Conservation (phyloP, 495 filamentous ascomycete genomes). For the Glonium stellatum region DNA sequence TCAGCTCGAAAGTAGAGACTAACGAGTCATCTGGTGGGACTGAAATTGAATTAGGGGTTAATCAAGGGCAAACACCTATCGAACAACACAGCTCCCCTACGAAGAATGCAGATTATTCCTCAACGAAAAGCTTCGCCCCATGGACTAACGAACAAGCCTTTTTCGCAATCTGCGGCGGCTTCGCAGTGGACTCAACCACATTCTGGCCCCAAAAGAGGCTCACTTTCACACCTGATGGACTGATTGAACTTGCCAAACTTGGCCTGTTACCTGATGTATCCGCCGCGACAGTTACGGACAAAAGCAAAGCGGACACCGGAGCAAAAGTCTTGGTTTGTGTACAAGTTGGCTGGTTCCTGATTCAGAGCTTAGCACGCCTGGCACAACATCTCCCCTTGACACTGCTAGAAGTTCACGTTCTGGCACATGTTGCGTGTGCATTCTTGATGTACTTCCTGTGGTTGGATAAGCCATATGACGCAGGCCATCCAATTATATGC, state of each 20-base stretch:
- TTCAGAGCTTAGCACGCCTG: constrained; percentile 32
- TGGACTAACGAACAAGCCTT: constrained; percentile 24
- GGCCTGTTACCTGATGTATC: constrained; percentile 20
- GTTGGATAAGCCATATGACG: constrained; percentile 37
- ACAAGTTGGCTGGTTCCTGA: constrained; percentile 38
- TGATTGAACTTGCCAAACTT: constrained; percentile 22
- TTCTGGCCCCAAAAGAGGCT: not conserved
- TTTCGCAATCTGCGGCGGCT: constrained; percentile 21
- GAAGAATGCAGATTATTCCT: too few relatives aligned
- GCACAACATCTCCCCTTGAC: constrained; percentile 29
- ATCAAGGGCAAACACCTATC: too few relatives aligned
- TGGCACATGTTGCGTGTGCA: constrained; percentile 36
- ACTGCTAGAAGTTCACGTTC: constrained; percentile 35
- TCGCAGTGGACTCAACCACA: constrained; percentile 8
- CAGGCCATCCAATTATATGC: constrained; percentile 2
- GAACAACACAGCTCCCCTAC: too few relatives aligned
- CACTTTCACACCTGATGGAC: constrained; percentile 29
- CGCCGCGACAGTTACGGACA: constrained; percentile 21
- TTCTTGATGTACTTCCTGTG: constrained; percentile 37
- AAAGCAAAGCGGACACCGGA: constrained; percentile 34
- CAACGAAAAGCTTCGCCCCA: not conserved
- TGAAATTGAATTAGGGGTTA: too few relatives aligned
- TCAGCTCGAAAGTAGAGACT: too few relatives aligned
- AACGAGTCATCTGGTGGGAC: too few relatives aligned
- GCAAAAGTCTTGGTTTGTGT: constrained; percentile 36